A percentile compares a stretch with the other conserved stretches of the same genome.
phyloP scores from a whole-genome alignment of 179 eudicot species.

The Heliamphora pulchella region DNA sequence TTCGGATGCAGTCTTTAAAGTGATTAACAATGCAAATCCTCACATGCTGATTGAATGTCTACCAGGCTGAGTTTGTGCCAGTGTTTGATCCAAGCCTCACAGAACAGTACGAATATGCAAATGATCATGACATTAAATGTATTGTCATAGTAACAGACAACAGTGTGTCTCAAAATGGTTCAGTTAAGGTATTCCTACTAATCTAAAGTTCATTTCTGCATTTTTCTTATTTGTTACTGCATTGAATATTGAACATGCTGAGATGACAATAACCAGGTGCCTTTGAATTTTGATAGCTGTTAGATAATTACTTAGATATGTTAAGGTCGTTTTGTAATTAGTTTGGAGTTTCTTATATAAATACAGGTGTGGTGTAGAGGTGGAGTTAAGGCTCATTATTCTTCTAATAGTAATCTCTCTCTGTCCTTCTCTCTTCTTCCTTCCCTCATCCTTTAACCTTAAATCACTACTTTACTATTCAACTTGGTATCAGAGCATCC shows the following conservation, averaged over 20 bases:
- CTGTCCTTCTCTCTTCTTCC: no score
- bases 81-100: constrained; percentile 87
- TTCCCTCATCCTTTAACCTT: no score
- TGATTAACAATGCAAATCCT: background rate
- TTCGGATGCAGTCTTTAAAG: constrained; percentile 7
- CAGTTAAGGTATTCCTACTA: constrained; percentile 56
- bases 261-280: background rate
- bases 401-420: no score
- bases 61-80: constrained; percentile 87
- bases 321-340: no score
- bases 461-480: no score
- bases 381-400: no score
- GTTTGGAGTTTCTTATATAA: no score
- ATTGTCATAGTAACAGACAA: constrained; percentile 79
- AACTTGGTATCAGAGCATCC: no score
- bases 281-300: background rate
- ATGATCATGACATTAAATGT: constrained; percentile 84
- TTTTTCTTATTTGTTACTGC: background rate
- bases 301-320: no score
- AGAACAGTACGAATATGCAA: constrained; percentile 95
- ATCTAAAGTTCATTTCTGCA: background rate
- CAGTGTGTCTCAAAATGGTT: constrained; percentile 61
- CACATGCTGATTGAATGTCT: constrained; percentile 10
- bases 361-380: no score
- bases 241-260: background rate